phyloP scores from a whole-genome alignment of 768 basidiomycete genomes.

The Peribolospora baueri region DNA sequence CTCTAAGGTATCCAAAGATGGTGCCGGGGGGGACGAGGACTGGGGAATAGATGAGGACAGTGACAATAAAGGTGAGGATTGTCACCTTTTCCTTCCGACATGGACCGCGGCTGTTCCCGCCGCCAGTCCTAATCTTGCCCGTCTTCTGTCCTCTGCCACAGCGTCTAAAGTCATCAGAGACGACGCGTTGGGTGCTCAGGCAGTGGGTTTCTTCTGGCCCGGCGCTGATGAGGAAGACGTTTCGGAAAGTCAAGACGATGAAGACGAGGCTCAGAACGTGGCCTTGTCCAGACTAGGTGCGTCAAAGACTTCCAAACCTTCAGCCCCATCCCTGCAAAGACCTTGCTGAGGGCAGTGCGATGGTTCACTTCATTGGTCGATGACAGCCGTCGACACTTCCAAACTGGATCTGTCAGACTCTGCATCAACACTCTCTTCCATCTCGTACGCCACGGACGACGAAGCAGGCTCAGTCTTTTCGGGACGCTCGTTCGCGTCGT shows the following conservation, averaged over 20 bases:
- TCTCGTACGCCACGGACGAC: conserved; percentile 14
- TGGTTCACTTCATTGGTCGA: too few species aligned
- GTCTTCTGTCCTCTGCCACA: too few species aligned
- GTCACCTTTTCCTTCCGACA: conserved; percentile 6
- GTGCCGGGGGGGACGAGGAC: conserved; percentile 19
- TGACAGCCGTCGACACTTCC: conserved; percentile 1
- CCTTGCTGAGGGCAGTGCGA: too few species aligned
- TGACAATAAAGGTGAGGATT: conserved; percentile 19
- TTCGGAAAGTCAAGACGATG: conserved; percentile 26
- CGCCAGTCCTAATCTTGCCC: too few species aligned
- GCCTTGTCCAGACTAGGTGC: conserved; percentile 7
- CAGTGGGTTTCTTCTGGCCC: conserved; percentile 52
- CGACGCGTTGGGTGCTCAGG: too few species aligned
- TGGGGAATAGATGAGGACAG: conserved; percentile 22
- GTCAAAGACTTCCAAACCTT: background rate
- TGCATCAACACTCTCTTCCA: conserved; percentile 12
- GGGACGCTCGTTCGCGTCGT: conserved; percentile 1
- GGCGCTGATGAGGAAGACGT: conserved; percentile 18
- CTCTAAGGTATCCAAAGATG: conserved; percentile 38
- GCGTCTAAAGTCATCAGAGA: too few species aligned
- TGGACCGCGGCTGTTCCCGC: background rate
- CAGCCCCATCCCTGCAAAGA: too few species aligned
- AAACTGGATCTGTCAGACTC: conserved; percentile 12
- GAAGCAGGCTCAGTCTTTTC: conserved; percentile 1
- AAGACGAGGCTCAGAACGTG: conserved; percentile 17